These are phyloP conservation scores for Rhodotorula diobovata DNA, from an alignment of 768 basidiomycete species.

Conservation along the genomic window DNA sequence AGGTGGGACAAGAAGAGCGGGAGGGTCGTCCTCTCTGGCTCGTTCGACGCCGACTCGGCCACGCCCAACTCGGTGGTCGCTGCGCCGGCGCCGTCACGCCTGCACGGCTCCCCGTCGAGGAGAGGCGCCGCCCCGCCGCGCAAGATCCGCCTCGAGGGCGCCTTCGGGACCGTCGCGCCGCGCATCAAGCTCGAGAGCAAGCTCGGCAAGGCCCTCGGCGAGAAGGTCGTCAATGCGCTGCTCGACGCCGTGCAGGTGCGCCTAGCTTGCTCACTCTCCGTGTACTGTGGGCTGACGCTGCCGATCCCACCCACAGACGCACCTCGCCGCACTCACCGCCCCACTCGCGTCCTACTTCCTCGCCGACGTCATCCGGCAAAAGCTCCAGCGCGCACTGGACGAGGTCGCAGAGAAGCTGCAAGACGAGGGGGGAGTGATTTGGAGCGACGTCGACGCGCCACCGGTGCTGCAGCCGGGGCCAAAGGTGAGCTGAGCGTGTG, in stretches of 20 bases:
- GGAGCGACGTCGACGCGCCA: not conserved
- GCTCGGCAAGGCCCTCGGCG: slow-evolving; percentile 16
- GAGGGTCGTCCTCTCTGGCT: slow-evolving; percentile 1
- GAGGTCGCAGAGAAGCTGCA: slow-evolving; percentile 12
- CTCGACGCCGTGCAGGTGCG: slow-evolving; percentile 25
- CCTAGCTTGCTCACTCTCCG: not conserved
- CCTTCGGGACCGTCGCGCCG: slow-evolving; percentile 18
- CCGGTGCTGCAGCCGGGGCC: not conserved
- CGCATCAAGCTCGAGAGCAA: slow-evolving; percentile 20
- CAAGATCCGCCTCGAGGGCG: slow-evolving; percentile 19
- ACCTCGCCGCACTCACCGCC: slow-evolving; percentile 15
- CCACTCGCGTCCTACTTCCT: slow-evolving; percentile 25
- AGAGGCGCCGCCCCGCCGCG: not conserved
- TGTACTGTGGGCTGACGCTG: not conserved
- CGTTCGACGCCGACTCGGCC: not conserved
- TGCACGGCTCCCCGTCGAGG: not conserved
- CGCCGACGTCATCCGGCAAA: slow-evolving; percentile 21
- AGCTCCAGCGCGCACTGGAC: slow-evolving; percentile 23
- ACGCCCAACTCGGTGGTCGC: not conserved
- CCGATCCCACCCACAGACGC: not conserved
- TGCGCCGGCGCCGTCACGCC: not conserved
- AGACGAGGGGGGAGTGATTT: slow-evolving; percentile 25
- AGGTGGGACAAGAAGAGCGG: not conserved
- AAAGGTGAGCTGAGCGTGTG: not conserved
- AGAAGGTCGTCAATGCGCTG: slow-evolving; percentile 29